These are phyloP conservation scores for Lyophyllum shimeji DNA, from an alignment of 768 basidiomycete genomes.

Conservation along the genomic window DNA sequence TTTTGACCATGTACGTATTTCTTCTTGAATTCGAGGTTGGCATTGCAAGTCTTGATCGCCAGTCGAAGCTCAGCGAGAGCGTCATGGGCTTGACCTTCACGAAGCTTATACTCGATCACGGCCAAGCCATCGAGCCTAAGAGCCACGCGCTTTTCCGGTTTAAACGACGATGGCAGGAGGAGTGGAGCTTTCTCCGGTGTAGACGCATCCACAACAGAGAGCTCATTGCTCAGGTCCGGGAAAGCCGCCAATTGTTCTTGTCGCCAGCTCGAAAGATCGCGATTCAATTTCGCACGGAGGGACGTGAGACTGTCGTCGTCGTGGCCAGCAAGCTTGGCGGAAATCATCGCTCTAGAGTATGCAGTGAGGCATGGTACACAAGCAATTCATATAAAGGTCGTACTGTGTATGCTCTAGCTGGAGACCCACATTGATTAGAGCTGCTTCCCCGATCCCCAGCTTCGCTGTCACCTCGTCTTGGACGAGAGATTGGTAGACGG, in stretches of 20 bases:
- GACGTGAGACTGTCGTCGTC: too few relatives aligned
- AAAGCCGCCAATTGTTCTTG: neutral
- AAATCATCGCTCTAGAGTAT: neutral
- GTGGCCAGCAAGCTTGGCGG: neutral
- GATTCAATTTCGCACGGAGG: neutral
- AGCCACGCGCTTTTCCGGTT: neutral
- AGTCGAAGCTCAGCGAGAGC: conserved; percentile 20
- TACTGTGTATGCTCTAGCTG: neutral
- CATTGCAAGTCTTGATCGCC: conserved; percentile 21
- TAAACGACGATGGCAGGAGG: conserved; percentile 19
- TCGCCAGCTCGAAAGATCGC: neutral
- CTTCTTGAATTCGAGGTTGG: conserved; percentile 21
- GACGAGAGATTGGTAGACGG: neutral
- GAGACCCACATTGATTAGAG: conserved; percentile 15
- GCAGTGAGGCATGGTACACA: neutral
- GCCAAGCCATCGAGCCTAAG: conserved; percentile 3
- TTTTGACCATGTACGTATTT: conserved; percentile 21
- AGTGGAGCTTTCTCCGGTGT: neutral
- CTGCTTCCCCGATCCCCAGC: neutral
- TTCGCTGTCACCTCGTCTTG: neutral
- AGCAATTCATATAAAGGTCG: neutral
- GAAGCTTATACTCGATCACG: conserved; percentile 20
- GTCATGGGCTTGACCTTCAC: conserved; percentile 23
- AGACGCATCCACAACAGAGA: neutral
- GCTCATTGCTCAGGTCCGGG: neutral